Conservation (phyloP, 2,329 filamentous ascomycete genomes). For the Gnomoniopsis sp. region DNA sequence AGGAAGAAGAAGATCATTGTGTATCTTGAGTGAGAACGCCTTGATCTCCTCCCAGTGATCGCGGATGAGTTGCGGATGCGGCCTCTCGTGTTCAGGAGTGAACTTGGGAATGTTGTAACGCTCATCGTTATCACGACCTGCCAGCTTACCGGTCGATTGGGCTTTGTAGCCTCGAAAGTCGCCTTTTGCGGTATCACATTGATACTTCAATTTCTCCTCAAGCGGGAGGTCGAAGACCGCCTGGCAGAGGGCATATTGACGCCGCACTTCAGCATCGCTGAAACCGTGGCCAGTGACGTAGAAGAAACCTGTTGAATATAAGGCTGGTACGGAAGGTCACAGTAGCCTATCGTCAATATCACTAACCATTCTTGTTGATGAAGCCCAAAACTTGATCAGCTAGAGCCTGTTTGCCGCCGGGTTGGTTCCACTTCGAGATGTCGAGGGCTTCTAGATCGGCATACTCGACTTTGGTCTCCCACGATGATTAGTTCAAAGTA, state of each 20-base stretch:
- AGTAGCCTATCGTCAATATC: too few species aligned
- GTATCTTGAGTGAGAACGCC: constrained; percentile 19
- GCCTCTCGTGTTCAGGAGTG: constrained; percentile 21
- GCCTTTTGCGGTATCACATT: constrained; percentile 26
- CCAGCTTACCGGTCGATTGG: constrained; percentile 21
- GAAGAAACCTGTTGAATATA: constrained; percentile 20
- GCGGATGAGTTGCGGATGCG: constrained; percentile 22
- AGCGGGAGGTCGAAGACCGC: constrained; percentile 13
- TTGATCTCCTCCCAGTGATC: constrained; percentile 26
- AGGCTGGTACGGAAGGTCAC: background rate
- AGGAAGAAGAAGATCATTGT: constrained; percentile 20
- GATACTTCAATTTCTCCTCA: constrained; percentile 20
- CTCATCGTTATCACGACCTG: constrained; percentile 22
- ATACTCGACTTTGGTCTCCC: constrained; percentile 19
- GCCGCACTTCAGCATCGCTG: constrained; percentile 8
- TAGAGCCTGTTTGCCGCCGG: constrained; percentile 21
- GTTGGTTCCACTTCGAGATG: constrained; percentile 21
- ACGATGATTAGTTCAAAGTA: background rate
- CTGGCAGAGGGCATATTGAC: constrained; percentile 13
- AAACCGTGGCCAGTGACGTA: constrained; percentile 23
- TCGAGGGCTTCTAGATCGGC: constrained; percentile 24
- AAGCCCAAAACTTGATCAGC: constrained; percentile 23
- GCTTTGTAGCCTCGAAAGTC: constrained; percentile 27
- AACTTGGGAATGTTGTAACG: constrained; percentile 26
- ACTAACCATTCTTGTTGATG: constrained; percentile 24